These are phyloP conservation scores for Blastobotrys peoriensis DNA, from an alignment of 805 yeast species.

Conservation along the genomic window DNA sequence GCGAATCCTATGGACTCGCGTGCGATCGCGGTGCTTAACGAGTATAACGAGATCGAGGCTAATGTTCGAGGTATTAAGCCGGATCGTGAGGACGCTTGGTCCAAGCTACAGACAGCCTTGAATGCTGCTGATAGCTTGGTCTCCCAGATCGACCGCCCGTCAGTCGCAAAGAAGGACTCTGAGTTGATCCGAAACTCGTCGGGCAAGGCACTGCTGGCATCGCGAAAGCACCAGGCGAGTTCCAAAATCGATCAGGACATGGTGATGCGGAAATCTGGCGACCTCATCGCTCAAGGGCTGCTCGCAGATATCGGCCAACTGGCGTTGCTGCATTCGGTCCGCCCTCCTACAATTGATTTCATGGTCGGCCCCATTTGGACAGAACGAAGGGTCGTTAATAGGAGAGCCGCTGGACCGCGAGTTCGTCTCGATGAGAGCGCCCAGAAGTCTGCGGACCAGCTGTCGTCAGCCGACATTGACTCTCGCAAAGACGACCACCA, in stretches of 20 bases:
- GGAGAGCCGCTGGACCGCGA: not conserved
- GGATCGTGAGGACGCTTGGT: not conserved
- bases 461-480: not conserved
- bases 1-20: too few relatives aligned
- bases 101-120: not conserved
- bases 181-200: not conserved
- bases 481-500: slow-evolving; percentile 46
- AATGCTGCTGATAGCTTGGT: not conserved
- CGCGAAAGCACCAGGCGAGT: slow-evolving; percentile 1
- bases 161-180: not conserved
- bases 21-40: too few relatives aligned
- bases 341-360: slow-evolving; percentile 51
- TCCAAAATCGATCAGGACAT: slow-evolving; percentile 3
- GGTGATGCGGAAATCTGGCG: slow-evolving; percentile 2
- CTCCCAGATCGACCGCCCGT: not conserved
- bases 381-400: slow-evolving; percentile 39
- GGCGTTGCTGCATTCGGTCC: slow-evolving; percentile 29
- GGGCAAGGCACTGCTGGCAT: not conserved
- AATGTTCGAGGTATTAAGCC: not conserved
- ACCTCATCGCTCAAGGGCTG: not conserved
- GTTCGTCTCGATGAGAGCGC: slow-evolving; percentile 46
- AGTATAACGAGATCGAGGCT: not conserved
- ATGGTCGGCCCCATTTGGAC: slow-evolving; percentile 65
- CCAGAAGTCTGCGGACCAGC: slow-evolving; percentile 41
- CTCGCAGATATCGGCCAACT: slow-evolving; percentile 2